Evolutionary conservation across 2,329 filamentous ascomycete species (phyloP).

Genomic region (Xylaria arbuscula): DNA sequence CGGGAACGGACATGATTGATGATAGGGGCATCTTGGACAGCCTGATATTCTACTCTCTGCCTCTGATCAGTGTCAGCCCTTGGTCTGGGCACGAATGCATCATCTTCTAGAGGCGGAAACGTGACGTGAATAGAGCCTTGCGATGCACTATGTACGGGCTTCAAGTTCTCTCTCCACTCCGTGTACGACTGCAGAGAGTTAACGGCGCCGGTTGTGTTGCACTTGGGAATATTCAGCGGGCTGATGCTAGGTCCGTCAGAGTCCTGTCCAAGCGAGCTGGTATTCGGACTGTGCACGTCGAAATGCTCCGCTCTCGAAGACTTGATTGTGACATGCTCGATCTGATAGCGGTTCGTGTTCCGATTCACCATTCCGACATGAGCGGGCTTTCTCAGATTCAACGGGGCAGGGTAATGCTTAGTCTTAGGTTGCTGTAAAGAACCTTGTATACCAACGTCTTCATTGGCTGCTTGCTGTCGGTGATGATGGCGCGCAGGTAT

Average conservation of each 20-base stretch:
- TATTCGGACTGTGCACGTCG: background rate
- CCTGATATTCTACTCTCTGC: slow-evolving; percentile 4
- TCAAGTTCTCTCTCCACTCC: slow-evolving; percentile 24
- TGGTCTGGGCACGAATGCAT: background rate
- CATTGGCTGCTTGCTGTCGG: background rate
- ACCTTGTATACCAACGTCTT: background rate
- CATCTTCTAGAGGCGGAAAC: slow-evolving; percentile 7
- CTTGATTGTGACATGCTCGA: slow-evolving; percentile 30
- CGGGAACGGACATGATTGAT: slow-evolving; percentile 33
- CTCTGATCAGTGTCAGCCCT: background rate
- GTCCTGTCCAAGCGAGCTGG: slow-evolving; percentile 20
- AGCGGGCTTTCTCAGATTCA: slow-evolving; percentile 29
- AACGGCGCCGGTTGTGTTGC: background rate
- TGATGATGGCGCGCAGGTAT: slow-evolving; percentile 8
- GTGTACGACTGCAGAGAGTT: slow-evolving; percentile 23
- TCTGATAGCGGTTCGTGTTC: slow-evolving; percentile 22
- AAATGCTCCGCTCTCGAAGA: slow-evolving; percentile 33
- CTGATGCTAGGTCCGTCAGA: slow-evolving; percentile 7
- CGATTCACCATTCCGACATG: slow-evolving; percentile 23
- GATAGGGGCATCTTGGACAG: background rate
- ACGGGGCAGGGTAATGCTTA: slow-evolving; percentile 11
- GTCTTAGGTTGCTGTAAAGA: background rate
- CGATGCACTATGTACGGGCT: slow-evolving; percentile 8
- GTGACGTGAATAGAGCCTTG: slow-evolving; percentile 24
- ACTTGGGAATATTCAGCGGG: slow-evolving; percentile 25